Conservation (phyloP, 2,329 filamentous ascomycete genomes). For the Claviceps sp. region DNA sequence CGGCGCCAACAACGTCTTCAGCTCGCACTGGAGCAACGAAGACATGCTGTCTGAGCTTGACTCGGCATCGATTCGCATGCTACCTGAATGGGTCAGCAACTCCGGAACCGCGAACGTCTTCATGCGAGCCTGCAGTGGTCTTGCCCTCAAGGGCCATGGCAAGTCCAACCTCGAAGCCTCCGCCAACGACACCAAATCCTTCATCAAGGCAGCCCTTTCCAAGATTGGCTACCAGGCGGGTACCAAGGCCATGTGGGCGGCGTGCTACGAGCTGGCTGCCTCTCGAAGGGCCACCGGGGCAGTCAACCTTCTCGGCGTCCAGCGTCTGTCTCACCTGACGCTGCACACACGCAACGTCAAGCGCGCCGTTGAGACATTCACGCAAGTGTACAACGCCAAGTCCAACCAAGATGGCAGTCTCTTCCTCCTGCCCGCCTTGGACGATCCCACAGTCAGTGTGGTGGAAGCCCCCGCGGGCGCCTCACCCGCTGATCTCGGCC, state of each 20-base stretch:
- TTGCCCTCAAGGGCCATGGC: neutral
- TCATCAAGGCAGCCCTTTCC: neutral
- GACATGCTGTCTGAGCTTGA: neutral
- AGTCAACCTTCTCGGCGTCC: neutral
- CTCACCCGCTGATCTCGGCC: neutral
- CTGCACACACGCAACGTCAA: neutral
- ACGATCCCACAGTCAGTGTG: neutral
- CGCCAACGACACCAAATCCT: neutral
- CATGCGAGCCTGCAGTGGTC: constrained; percentile 1
- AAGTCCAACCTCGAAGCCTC: neutral
- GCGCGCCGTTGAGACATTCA: neutral
- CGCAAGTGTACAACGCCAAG: neutral
- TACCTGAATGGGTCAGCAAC: neutral
- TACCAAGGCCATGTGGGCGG: neutral
- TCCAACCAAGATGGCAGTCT: neutral
- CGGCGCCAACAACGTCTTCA: neutral
- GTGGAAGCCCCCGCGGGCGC: neutral
- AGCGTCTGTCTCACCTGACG: neutral
- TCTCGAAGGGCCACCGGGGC: neutral
- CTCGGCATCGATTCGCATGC: neutral
- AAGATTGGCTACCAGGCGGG: neutral
- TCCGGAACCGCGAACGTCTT: neutral
- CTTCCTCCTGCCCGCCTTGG: neutral
- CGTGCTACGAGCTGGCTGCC: neutral
- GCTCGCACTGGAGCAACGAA: neutral